phyloP scores from a whole-genome alignment of 164 flowering plant species.

The Cinnamomum micranthum region DNA sequence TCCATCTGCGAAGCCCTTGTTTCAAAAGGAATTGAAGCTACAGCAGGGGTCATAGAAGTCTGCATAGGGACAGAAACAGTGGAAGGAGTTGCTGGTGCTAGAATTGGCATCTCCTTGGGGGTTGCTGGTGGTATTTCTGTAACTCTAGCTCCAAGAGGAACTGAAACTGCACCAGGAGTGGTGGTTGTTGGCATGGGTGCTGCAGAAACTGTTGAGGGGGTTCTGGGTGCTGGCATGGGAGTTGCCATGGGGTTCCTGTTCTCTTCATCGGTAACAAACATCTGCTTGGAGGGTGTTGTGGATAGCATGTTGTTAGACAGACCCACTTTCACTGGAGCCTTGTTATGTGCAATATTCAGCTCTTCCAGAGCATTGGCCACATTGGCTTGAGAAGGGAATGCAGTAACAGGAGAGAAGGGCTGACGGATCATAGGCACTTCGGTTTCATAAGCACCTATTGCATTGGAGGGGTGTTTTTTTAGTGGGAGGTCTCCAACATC shows the following conservation, averaged over 20 bases:
- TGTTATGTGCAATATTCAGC: constrained; percentile 26
- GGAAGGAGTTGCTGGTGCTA: constrained; percentile 49
- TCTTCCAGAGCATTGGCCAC: constrained; percentile 36
- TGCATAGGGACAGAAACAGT: constrained; percentile 71
- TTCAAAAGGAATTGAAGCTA: constrained; percentile 11
- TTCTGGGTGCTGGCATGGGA: constrained; percentile 14
- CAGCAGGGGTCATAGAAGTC: constrained; percentile 59
- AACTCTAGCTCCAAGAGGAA: constrained; percentile 3
- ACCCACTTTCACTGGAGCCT: constrained; percentile 31
- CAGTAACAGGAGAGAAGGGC: constrained; percentile 80
- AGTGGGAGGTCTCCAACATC: constrained; percentile 53
- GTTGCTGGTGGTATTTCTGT: constrained; percentile 18
- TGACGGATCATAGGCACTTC: constrained; percentile 47
- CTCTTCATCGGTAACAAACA: constrained; percentile 25
- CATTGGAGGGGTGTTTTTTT: constrained; percentile 41
- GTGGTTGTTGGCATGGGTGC: constrained; percentile 63
- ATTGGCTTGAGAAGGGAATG: constrained; percentile 43
- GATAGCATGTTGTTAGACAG: constrained; percentile 21
- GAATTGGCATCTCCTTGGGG: constrained; percentile 40
- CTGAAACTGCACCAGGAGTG: constrained; percentile 46
- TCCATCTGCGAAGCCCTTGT: constrained; percentile 3
- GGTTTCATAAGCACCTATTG: constrained; percentile 34
- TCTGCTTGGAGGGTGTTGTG: constrained; percentile 39
- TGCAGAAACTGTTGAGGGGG: background rate
- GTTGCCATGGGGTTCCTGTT: constrained; percentile 46